phyloP scores from a whole-genome alignment of 345 rosid genomes.

The Syzygium oleosum region DNA sequence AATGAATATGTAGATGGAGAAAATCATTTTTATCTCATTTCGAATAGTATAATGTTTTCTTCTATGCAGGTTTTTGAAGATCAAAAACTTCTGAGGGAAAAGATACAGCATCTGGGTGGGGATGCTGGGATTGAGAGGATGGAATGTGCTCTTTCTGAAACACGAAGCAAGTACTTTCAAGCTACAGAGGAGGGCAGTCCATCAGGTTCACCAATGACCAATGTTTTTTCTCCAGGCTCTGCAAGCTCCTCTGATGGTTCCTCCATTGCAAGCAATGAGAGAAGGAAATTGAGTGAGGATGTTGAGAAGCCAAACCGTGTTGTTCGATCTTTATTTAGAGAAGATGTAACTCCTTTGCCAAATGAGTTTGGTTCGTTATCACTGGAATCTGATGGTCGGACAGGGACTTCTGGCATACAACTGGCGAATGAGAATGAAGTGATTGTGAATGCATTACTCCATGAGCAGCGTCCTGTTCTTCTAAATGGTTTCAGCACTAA shows the following conservation, averaged over 20 bases:
- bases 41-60: neutral
- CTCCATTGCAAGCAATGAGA: conserved; percentile 18
- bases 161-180: conserved; percentile 52
- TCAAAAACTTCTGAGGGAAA: conserved; percentile 76
- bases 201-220: conserved; percentile 36
- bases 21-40: neutral
- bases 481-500: conserved; percentile 24
- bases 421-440: conserved; percentile 57
- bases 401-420: conserved; percentile 18
- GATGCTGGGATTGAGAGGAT: conserved; percentile 67
- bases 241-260: conserved; percentile 21
- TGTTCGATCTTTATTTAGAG: conserved; percentile 65
- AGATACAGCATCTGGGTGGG: conserved; percentile 71
- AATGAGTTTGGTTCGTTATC: conserved; percentile 24
- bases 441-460: conserved; percentile 69
- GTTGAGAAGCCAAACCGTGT: conserved; percentile 43
- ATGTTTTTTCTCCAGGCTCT: conserved; percentile 25
- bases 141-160: conserved; percentile 69
- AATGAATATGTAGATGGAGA: neutral
- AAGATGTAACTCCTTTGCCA: conserved; percentile 24
- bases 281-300: conserved; percentile 11
- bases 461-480: conserved; percentile 32
- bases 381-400: conserved; percentile 15
- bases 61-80: conserved; percentile 64
- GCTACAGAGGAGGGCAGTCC: conserved; percentile 55